Conservation (phyloP, 352 stramenopile genomes). For the Bremia lactucae region DNA sequence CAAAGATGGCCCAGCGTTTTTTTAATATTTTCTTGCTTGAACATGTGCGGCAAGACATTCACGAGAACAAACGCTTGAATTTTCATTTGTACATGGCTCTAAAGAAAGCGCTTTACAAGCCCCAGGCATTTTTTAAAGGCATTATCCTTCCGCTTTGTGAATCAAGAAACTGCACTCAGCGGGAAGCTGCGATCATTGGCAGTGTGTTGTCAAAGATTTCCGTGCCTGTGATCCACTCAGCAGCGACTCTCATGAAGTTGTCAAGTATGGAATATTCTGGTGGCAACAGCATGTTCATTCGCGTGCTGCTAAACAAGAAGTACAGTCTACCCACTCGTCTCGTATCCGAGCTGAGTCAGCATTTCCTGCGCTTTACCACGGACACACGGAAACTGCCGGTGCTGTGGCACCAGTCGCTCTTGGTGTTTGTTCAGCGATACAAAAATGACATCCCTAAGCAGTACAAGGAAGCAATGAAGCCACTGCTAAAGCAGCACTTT, state of each 20-base stretch:
- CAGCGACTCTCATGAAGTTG: conserved; percentile 98
- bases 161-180: conserved; percentile 90
- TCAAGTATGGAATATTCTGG: conserved; percentile 94
- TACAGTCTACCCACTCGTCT: conserved; percentile 97
- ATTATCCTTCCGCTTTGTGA: conserved; percentile 97
- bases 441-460: conserved; percentile 94
- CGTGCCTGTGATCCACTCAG: conserved; percentile 97
- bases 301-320: conserved; percentile 99
- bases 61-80: conserved; percentile 96
- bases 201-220: conserved; percentile 96
- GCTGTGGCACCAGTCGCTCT: conserved; percentile 97
- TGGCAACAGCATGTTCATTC: conserved; percentile 97
- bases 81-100: conserved; percentile 99
- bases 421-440: conserved; percentile 98
- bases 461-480: conserved; percentile 91
- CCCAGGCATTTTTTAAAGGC: conserved; percentile 99
- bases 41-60: conserved; percentile 95
- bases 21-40: conserved; percentile 98
- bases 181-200: conserved; percentile 96
- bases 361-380: conserved; percentile 92
- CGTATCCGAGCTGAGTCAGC: conserved; percentile 91
- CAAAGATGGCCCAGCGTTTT: conserved; percentile 98
- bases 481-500: conserved; percentile 84
- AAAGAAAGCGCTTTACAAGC: conserved; percentile 99
- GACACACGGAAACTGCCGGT: conserved; percentile 89